A percentile compares a stretch with the other conserved stretches of the same genome.
Conservation (phyloP, 352 stramenopile species). For the Pythium volutum region DNA sequence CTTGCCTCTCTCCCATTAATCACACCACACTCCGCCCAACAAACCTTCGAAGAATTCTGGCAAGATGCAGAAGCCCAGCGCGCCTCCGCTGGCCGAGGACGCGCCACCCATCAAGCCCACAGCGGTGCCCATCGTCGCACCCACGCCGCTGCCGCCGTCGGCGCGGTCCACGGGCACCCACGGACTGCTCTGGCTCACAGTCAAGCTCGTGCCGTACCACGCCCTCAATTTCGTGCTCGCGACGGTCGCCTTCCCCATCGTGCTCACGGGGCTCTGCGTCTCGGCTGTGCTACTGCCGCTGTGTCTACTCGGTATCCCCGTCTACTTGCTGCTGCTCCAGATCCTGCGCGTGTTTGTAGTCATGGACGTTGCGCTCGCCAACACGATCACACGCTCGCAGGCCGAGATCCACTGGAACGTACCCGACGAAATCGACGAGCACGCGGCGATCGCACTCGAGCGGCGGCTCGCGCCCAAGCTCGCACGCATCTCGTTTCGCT, state of each 20-base stretch:
- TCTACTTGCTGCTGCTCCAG: constrained; percentile 65
- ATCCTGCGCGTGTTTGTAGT: constrained; percentile 43
- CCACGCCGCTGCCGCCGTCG: constrained; percentile 18
- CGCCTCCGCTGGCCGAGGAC: constrained; percentile 1
- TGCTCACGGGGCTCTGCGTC: constrained; percentile 48
- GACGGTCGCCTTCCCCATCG: constrained; percentile 41
- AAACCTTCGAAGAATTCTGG: neutral
- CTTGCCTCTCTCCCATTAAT: neutral
- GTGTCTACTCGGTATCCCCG: constrained; percentile 58
- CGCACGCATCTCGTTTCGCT: constrained; percentile 18
- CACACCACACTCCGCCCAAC: neutral
- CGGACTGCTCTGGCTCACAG: constrained; percentile 22
- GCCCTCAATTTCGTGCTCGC: constrained; percentile 58
- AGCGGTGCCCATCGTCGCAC: constrained; percentile 1
- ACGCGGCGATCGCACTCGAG: constrained; percentile 4
- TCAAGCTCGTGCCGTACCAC: constrained; percentile 61
- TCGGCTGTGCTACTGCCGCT: constrained; percentile 53
- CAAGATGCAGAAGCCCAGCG: constrained; percentile 11
- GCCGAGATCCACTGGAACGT: constrained; percentile 15
- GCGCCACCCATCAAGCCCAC: neutral
- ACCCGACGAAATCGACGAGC: constrained; percentile 5
- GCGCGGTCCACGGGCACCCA: neutral
- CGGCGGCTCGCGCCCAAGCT: constrained; percentile 18
- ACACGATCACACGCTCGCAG: constrained; percentile 47
- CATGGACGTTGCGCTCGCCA: constrained; percentile 58